Evolutionary conservation across 768 basidiomycete species (phyloP).

Genomic region (Rhizopogon vinicolor): DNA sequence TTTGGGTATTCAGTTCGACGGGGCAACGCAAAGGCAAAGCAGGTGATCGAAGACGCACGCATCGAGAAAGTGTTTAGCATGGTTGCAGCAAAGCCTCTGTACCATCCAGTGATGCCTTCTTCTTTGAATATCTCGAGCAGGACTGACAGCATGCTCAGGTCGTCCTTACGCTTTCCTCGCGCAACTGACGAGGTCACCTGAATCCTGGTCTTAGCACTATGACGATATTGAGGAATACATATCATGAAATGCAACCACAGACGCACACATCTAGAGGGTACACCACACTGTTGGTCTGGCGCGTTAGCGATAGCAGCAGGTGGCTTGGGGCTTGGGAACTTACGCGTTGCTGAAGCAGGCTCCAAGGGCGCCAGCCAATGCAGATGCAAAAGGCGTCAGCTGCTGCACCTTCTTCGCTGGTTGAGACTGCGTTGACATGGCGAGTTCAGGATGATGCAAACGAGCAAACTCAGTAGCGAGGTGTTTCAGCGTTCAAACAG

Average conservation of each 20-base stretch:
- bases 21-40: background rate
- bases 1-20: conserved; percentile 25
- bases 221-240: conserved; percentile 5
- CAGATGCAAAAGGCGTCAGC: conserved; percentile 84
- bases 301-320: conserved; percentile 6
- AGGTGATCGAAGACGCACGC: conserved; percentile 53
- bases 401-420: conserved; percentile 56
- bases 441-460: background rate
- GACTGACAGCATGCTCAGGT: conserved; percentile 56
- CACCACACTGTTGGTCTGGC: conserved; percentile 54
- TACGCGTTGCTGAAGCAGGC: conserved; percentile 93
- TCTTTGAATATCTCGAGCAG: conserved; percentile 68
- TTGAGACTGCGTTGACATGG: conserved; percentile 35
- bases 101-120: conserved; percentile 81
- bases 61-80: conserved; percentile 99
- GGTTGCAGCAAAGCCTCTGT: conserved; percentile 90
- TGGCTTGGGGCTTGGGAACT: conserved; percentile 27
- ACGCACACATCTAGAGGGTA: conserved; percentile 94
- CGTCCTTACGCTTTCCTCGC: conserved; percentile 47
- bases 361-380: conserved; percentile 89
- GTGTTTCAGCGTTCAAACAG: background rate
- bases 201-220: conserved; percentile 90
- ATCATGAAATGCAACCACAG: background rate
- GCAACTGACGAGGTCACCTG: conserved; percentile 67
- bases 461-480: background rate